phyloP scores from a whole-genome alignment of 768 basidiomycete species.

The Tulasnella sp. region DNA sequence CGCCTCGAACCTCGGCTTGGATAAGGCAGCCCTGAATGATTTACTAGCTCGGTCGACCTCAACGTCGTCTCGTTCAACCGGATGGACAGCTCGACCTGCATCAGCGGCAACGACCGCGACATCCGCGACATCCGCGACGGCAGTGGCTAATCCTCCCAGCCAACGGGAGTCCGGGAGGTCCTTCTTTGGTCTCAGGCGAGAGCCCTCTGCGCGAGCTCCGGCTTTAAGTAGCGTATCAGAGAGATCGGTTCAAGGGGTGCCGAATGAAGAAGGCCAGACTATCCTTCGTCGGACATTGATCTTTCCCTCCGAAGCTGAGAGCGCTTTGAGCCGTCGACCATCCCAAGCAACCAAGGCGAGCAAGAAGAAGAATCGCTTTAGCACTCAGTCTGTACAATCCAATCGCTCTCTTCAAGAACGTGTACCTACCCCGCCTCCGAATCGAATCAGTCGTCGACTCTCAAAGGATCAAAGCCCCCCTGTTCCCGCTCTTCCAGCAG shows the following conservation, averaged over 20 bases:
- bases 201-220: neutral
- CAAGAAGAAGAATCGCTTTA: constrained; percentile 53
- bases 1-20: constrained; percentile 68
- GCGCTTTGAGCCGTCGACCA: constrained; percentile 50
- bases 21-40: constrained; percentile 66
- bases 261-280: neutral
- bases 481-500: constrained; percentile 25
- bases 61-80: constrained; percentile 8
- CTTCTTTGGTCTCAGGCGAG: constrained; percentile 16
- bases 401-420: constrained; percentile 75
- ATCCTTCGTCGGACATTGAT: constrained; percentile 76
- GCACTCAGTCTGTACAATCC: constrained; percentile 55
- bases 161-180: neutral
- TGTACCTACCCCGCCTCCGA: constrained; percentile 76
- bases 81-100: constrained; percentile 43
- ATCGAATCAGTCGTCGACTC: constrained; percentile 38
- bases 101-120: constrained; percentile 19
- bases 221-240: constrained; percentile 15
- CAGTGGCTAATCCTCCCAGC: neutral
- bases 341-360: constrained; percentile 44
- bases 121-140: neutral
- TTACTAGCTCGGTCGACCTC: constrained; percentile 63
- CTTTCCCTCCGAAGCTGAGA: constrained; percentile 60
- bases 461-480: constrained; percentile 31
- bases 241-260: neutral